A percentile compares a stretch with the other conserved stretches of the same genome.
phyloP scores from a whole-genome alignment of 179 eudicot species.

The Pouteria campechiana region DNA sequence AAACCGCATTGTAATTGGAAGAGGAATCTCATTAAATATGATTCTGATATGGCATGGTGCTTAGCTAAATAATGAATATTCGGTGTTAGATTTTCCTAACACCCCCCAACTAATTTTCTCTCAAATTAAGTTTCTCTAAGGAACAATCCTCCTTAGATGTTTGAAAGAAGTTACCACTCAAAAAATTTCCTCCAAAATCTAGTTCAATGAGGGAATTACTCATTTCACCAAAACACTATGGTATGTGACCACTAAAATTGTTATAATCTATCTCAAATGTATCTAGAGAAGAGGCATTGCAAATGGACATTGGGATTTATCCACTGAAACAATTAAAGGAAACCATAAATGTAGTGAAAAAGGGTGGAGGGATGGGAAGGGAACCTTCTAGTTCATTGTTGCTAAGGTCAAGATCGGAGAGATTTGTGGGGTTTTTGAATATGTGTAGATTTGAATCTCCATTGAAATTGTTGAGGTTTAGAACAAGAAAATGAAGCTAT shows the following conservation, averaged over 20 bases:
- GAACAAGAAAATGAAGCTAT: neutral
- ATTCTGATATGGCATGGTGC: too few relatives aligned
- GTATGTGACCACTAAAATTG: constrained; percentile 5
- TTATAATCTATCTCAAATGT: constrained; percentile 9
- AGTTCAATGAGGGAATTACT: neutral
- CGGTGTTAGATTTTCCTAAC: too few relatives aligned
- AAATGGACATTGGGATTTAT: constrained; percentile 5
- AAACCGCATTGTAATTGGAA: too few relatives aligned
- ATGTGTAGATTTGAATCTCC: constrained; percentile 2
- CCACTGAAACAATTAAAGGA: constrained; percentile 2
- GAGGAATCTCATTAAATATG: too few relatives aligned
- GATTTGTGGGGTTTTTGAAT: neutral
- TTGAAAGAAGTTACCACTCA: too few relatives aligned
- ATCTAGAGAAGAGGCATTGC: neutral
- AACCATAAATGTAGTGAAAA: neutral
- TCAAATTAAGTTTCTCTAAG: constrained; percentile 5
- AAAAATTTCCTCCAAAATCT: too few relatives aligned
- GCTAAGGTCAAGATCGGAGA: neutral
- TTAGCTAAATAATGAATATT: too few relatives aligned
- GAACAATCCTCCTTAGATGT: neutral
- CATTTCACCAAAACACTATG: neutral
- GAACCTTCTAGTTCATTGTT: constrained; percentile 12
- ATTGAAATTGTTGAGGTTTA: constrained; percentile 9
- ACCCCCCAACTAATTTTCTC: constrained; percentile 14
- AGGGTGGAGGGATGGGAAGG: constrained; percentile 8